Percentiles rank a stretch among this genome's conserved stretches.
phyloP scores from a whole-genome alignment of 129 eudicot genomes.

The Artemisia tridentata region DNA sequence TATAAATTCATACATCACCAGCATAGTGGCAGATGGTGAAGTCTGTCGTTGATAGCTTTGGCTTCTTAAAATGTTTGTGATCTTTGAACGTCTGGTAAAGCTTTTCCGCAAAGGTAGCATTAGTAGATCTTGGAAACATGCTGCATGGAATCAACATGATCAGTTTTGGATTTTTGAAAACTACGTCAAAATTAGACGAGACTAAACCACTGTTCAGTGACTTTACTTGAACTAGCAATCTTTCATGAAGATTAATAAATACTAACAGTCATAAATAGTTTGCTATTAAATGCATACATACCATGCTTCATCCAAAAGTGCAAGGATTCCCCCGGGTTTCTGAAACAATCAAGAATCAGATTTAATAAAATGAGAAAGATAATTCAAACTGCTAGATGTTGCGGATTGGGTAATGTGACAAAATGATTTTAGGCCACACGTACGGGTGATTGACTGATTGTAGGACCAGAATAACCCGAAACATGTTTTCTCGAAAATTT shows the following conservation, averaged over 20 bases:
- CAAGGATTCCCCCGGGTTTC: too few relatives aligned
- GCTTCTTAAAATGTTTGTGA: conserved; percentile 82
- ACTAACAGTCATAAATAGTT: conserved; percentile 3
- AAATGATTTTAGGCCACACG: too few relatives aligned
- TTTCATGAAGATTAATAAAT: conserved; percentile 2
- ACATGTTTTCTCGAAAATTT: too few relatives aligned
- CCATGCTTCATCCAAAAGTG: too few relatives aligned
- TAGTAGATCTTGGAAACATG: conserved; percentile 94
- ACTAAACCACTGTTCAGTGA: background rate
- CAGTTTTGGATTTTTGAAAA: background rate
- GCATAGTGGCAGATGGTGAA: conserved; percentile 91
- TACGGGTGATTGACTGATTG: too few relatives aligned
- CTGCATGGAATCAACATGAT: conserved; percentile 39
- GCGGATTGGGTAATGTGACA: too few relatives aligned
- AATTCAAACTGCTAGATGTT: too few relatives aligned
- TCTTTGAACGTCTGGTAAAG: conserved; percentile 79
- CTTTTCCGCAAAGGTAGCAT: conserved; percentile 78
- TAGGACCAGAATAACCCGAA: too few relatives aligned
- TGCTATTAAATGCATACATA: too few relatives aligned
- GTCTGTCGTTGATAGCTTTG: conserved; percentile 74
- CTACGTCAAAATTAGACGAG: background rate
- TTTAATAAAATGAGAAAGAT: too few relatives aligned
- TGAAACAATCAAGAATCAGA: too few relatives aligned
- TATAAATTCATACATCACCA: conserved; percentile 71
- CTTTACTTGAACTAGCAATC: conserved; percentile 13